phyloP scores from a whole-genome alignment of 2,329 filamentous ascomycete species.

The Fusarium verrucosum region DNA sequence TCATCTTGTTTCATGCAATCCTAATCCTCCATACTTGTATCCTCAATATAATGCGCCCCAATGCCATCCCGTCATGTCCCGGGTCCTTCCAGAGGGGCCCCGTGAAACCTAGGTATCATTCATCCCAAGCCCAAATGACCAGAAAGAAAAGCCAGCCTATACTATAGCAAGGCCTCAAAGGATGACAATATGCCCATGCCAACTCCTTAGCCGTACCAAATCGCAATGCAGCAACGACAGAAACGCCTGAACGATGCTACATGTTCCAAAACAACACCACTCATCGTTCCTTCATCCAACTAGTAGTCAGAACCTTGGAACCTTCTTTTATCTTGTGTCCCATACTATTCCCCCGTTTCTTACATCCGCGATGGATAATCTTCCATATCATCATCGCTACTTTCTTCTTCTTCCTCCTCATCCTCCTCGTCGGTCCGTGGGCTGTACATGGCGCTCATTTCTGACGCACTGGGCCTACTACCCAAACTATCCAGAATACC shows the following conservation, averaged over 20 bases:
- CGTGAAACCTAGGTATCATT: conserved; percentile 41
- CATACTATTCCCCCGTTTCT: not conserved
- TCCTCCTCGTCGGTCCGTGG: conserved; percentile 60
- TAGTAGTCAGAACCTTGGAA: not conserved
- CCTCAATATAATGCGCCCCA: conserved; percentile 21
- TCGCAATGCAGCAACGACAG: conserved; percentile 41
- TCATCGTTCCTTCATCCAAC: not conserved
- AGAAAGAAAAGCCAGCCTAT: conserved; percentile 27
- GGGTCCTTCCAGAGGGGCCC: conserved; percentile 39
- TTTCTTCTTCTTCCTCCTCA: conserved; percentile 52
- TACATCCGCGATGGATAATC: conserved; percentile 49
- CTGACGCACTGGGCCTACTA: conserved; percentile 55
- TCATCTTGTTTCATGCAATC: conserved; percentile 20
- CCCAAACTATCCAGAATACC: conserved; percentile 55
- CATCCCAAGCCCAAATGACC: conserved; percentile 32
- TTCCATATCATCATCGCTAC: conserved; percentile 66
- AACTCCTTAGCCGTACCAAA: conserved; percentile 44
- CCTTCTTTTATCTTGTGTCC: not conserved
- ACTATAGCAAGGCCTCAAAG: conserved; percentile 33
- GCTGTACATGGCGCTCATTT: conserved; percentile 62
- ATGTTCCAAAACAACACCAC: conserved; percentile 22
- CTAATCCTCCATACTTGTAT: conserved; percentile 10
- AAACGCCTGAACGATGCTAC: conserved; percentile 44
- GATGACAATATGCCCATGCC: conserved; percentile 33
- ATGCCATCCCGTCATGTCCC: conserved; percentile 35